Evolutionary conservation across 1,284 basidiomycete species (phyloP), one percentile per base, ranked within the genome.

Genomic region (Austropuccinia psidii): DNA sequence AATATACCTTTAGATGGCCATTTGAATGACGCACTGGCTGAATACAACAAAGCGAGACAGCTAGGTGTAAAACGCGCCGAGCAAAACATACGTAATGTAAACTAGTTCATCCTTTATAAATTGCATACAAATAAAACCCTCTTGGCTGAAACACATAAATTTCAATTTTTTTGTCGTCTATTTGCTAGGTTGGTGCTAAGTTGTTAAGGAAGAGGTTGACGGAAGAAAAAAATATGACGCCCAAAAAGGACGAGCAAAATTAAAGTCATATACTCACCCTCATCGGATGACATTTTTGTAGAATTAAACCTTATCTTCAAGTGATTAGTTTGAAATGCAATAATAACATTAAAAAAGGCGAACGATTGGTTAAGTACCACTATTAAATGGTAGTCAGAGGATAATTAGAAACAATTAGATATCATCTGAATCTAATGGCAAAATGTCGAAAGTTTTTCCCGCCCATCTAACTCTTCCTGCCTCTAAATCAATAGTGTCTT

Each of bases 401-500:
- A n/a, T n/a, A n/a, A n/a, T n/a, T n/a, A n/a, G n/a, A n/a, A n/a
- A n/a, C n/a, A n/a, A n/a, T n/a, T n/a, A n/a, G 15, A 64, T 24
- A 47, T 64, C 39, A 33, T 64, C 24, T 17, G 61, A 31, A 2
- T 47, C 61, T 19, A 64, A 64, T 1, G 61, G 24, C 19, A 47
- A 33, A 45, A 64, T 43, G 19, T 24, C 41, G 43, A 64, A 64
- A 19, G 33, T 15, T 1, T 49, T 19, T 1, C 45, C 3, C 4
- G 27, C 29, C 61, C 61, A 64, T 45, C 7, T 43, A n/a, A 64
- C 49, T 45, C 37, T 21, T 33, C 61, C 24, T 9, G 72, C 58
- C 4, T 77, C 77, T 13, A 79, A 61, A 9, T 78, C 78, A 24
- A 80, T 54, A 19, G 74, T 72, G 2, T 76, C 68, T 2, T 78